These are phyloP conservation scores for Wakefieldia striispora DNA, from an alignment of 768 basidiomycete species.

Conservation along the genomic window DNA sequence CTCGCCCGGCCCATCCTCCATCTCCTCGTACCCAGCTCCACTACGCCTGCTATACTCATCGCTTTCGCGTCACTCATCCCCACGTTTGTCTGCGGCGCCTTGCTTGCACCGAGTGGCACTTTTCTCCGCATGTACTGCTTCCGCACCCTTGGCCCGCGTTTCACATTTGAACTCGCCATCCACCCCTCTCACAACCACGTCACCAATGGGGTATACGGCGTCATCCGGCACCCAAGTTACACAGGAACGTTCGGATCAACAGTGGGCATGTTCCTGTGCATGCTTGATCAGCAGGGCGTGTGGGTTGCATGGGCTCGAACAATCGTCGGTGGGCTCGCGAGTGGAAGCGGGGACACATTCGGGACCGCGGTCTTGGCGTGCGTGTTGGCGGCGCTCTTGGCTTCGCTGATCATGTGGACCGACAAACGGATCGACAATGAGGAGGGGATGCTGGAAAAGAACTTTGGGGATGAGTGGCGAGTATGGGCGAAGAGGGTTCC, in stretches of 20 bases:
- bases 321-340: neutral
- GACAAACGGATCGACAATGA: constrained; percentile 18
- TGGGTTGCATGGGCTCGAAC: too few species aligned
- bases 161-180: constrained; percentile 28
- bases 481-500: constrained; percentile 13
- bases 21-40: neutral
- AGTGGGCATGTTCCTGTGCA: too few species aligned
- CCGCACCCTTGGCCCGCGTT: constrained; percentile 20
- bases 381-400: neutral
- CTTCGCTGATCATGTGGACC: neutral
- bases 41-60: constrained; percentile 7
- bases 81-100: constrained; percentile 7
- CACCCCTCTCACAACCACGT: constrained; percentile 22
- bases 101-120: constrained; percentile 5
- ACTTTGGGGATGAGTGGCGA: constrained; percentile 20
- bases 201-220: constrained; percentile 24
- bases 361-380: neutral
- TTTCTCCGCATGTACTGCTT: constrained; percentile 18
- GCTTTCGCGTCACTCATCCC: neutral
- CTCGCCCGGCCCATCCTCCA: constrained; percentile 2
- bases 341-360: neutral
- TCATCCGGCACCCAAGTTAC: constrained; percentile 34
- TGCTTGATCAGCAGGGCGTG: too few species aligned
- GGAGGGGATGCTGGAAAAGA: constrained; percentile 14
- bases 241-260: constrained; percentile 3